phyloP scores from a whole-genome alignment of 495 filamentous ascomycete genomes.

The Aspergillus nidulans region DNA sequence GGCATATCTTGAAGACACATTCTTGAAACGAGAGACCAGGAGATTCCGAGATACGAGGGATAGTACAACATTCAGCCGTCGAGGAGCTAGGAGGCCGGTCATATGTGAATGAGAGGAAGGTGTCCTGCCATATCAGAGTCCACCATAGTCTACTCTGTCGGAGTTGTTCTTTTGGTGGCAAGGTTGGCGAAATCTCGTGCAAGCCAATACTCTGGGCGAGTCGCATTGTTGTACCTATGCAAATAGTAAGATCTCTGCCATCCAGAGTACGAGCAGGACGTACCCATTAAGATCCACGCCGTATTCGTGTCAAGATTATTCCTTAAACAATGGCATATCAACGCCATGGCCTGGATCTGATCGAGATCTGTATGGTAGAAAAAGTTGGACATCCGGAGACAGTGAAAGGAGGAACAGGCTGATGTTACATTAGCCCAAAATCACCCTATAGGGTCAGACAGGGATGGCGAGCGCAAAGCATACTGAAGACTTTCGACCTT shows the following conservation, averaged over 20 bases:
- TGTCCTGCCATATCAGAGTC: conserved; percentile 52
- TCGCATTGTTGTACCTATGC: conserved; percentile 41
- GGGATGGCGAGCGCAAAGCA: conserved; percentile 13
- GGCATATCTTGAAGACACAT: conserved; percentile 34
- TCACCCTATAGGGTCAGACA: not conserved
- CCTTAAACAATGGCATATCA: conserved; percentile 46
- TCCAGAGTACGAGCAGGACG: no score
- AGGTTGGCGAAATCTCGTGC: conserved; percentile 35
- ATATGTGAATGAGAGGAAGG: conserved; percentile 47
- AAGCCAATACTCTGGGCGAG: conserved; percentile 46
- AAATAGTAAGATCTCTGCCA: no score
- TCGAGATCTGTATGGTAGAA: conserved; percentile 43
- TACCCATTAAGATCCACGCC: conserved; percentile 46
- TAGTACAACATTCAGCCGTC: conserved; percentile 29
- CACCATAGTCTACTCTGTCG: conserved; percentile 26
- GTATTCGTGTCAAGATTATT: conserved; percentile 53
- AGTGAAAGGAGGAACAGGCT: conserved; percentile 52
- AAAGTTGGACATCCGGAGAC: conserved; percentile 49
- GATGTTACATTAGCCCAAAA: not conserved
- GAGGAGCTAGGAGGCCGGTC: conserved; percentile 36
- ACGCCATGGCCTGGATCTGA: conserved; percentile 44
- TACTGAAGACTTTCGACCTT: conserved; percentile 48
- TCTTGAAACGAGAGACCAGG: conserved; percentile 22
- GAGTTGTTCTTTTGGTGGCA: conserved; percentile 20
- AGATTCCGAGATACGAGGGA: conserved; percentile 27